Evolutionary conservation across 768 basidiomycete species (phyloP).

Genomic region (Mrakia gelida): DNA sequence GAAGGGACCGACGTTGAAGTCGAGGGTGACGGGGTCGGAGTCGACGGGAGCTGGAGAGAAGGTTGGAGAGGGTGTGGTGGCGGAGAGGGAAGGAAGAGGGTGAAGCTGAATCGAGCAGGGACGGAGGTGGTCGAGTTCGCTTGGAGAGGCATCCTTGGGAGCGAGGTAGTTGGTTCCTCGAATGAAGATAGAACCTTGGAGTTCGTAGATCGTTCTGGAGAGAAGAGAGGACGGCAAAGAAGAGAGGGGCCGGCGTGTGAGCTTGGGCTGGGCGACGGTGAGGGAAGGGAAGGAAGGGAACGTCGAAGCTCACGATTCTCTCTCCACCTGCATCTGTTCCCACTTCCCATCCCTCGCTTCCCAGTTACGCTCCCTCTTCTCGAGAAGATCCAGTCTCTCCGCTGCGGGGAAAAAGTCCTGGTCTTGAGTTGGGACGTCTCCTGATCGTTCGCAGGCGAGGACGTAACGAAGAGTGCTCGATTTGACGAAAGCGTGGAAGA

Average conservation of each 20-base stretch:
- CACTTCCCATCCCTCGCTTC: background rate
- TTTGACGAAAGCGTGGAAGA: background rate
- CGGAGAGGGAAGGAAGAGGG: slow-evolving; percentile 4
- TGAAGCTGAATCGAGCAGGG: slow-evolving; percentile 15
- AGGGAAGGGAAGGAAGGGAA: background rate
- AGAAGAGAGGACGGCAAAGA: too few relatives aligned
- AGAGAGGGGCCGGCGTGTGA: background rate
- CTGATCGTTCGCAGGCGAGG: background rate
- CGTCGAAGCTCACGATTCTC: background rate
- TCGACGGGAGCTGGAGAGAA: background rate
- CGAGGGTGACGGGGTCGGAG: background rate
- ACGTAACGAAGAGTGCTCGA: slow-evolving; percentile 13
- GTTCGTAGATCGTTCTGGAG: slow-evolving; percentile 23
- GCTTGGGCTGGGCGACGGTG: background rate
- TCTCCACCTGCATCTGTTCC: background rate
- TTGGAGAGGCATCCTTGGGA: background rate
- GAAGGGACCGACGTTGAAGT: slow-evolving; percentile 27
- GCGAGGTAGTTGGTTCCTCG: slow-evolving; percentile 13
- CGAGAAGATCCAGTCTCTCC: background rate
- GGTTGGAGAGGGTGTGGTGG: background rate
- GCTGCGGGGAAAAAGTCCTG: background rate
- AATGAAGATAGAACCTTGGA: slow-evolving; percentile 26
- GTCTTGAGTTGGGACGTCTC: background rate
- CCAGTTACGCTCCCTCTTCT: slow-evolving; percentile 13
- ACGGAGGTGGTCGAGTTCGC: background rate